A percentile compares a stretch with the other conserved stretches of the same genome.
phyloP scores from a whole-genome alignment of 257 asterid species.

The Rubia yunnanensis region DNA sequence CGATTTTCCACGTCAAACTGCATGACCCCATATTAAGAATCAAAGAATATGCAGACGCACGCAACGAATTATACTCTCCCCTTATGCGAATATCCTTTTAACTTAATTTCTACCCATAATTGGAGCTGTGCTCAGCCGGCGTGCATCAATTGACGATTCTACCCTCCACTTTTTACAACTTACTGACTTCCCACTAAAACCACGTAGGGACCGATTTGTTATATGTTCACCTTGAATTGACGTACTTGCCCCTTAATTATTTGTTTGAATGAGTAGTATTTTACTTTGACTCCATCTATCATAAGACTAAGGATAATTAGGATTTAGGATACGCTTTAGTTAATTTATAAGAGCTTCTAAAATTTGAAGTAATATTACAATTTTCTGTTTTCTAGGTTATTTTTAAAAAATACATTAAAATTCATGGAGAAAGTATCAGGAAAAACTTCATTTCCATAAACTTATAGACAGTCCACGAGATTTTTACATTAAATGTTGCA shows the following conservation, averaged over 20 bases:
- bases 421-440: no score
- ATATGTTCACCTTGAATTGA: neutral
- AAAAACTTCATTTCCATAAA: no score
- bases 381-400: no score
- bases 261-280: no score
- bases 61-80: constrained; percentile 32
- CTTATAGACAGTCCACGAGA: no score
- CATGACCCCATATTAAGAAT: constrained; percentile 9
- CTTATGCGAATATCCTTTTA: constrained; percentile 30
- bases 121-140: constrained; percentile 7
- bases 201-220: neutral
- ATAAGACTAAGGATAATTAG: no score
- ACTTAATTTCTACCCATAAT: neutral
- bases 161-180: neutral
- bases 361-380: no score
- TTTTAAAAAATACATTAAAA: no score
- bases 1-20: constrained; percentile 16
- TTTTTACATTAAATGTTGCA: no score
- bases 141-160: constrained; percentile 6
- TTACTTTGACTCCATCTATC: no score
- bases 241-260: constrained; percentile 7
- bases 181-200: neutral
- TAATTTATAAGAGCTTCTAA: no score
- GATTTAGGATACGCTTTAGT: no score
- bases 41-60: constrained; percentile 23